These are phyloP conservation scores for Schizosaccharomyces lindneri DNA, from an alignment of 805 yeast genomes.

Conservation along the genomic window DNA sequence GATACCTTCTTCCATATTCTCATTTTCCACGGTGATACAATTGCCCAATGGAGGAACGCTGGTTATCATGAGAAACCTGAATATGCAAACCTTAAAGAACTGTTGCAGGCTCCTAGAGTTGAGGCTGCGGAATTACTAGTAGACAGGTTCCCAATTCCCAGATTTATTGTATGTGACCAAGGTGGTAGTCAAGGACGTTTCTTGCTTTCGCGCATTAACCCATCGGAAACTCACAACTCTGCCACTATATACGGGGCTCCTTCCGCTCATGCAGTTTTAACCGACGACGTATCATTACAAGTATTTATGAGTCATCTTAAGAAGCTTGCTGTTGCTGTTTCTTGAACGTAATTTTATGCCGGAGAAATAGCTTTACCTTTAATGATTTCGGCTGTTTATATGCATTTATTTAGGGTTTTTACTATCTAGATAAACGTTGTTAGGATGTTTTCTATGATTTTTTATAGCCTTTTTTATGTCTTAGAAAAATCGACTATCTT, in stretches of 20 bases:
- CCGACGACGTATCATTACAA: conserved; percentile 88
- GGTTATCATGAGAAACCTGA: conserved; percentile 84
- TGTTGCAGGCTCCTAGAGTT: conserved; percentile 66
- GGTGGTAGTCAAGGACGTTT: conserved; percentile 98
- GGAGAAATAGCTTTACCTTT: too few relatives aligned
- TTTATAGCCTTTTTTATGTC: too few relatives aligned
- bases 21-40: conserved; percentile 81
- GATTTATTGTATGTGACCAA: conserved; percentile 91
- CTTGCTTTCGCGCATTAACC: conserved; percentile 80
- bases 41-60: conserved; percentile 88
- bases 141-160: conserved; percentile 91
- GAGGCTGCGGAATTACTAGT: conserved; percentile 82
- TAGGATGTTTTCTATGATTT: too few relatives aligned
- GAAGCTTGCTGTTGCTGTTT: conserved; percentile 46
- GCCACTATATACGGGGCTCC: conserved; percentile 19
- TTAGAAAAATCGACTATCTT: too few relatives aligned
- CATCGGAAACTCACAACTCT: conserved; percentile 55
- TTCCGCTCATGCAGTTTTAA: conserved; percentile 59
- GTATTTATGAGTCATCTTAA: conserved; percentile 88
- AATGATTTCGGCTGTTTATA: too few relatives aligned
- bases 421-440: too few relatives aligned
- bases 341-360: background rate
- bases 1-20: conserved; percentile 94
- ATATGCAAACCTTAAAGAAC: conserved; percentile 62
- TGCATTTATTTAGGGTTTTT: too few relatives aligned